A percentile compares a stretch with the other conserved stretches of the same genome.
Conservation (phyloP, 2,329 filamentous ascomycete genomes). For the Ascochyta viciae-villosae region DNA sequence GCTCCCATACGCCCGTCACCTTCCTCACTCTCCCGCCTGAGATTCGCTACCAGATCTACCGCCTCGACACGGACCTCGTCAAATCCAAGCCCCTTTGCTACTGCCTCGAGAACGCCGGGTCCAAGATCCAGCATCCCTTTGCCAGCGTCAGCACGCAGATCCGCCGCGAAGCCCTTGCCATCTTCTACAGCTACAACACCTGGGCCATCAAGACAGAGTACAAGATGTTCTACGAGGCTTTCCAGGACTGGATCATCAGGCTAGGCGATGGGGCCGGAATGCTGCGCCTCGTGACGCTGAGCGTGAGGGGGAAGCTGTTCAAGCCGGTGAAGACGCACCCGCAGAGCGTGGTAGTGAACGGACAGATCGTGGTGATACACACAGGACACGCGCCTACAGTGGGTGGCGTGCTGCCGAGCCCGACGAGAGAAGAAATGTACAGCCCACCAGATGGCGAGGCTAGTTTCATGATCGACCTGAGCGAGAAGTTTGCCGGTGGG, state of each 20-base stretch:
- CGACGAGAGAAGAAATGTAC: constrained; percentile 30
- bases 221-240: constrained; percentile 50
- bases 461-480: constrained; percentile 47
- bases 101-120: constrained; percentile 50
- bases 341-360: constrained; percentile 29
- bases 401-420: constrained; percentile 12
- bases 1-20: constrained; percentile 26
- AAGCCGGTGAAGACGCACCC: constrained; percentile 38
- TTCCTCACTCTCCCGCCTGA: constrained; percentile 48
- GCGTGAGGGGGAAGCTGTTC: constrained; percentile 44
- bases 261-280: constrained; percentile 41
- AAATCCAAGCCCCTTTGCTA: constrained; percentile 48
- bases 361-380: constrained; percentile 29
- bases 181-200: constrained; percentile 51
- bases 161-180: constrained; percentile 47
- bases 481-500: constrained; percentile 44
- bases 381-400: constrained; percentile 12
- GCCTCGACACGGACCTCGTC: constrained; percentile 45
- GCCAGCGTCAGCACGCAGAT: constrained; percentile 45
- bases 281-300: constrained; percentile 43
- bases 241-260: constrained; percentile 48
- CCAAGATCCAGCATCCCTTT: constrained; percentile 48
- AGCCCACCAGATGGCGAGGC: constrained; percentile 47
- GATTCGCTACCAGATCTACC: constrained; percentile 48
- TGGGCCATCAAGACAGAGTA: constrained; percentile 51